Percentiles rank a stretch among this genome's conserved stretches.
phyloP scores from a whole-genome alignment of 495 filamentous ascomycete species.

The Margaritispora aquatica region DNA sequence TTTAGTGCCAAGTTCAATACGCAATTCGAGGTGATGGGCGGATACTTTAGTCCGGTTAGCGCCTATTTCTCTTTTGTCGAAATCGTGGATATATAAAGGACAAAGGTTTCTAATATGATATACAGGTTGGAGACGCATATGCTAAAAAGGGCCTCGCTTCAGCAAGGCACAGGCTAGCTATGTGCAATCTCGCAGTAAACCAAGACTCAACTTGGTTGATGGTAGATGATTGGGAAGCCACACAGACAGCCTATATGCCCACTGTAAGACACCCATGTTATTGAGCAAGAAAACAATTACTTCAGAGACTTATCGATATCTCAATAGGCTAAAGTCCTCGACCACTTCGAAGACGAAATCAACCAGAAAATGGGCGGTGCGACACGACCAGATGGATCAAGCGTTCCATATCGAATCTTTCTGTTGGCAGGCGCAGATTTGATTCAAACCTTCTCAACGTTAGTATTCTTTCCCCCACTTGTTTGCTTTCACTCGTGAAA shows the following conservation, averaged over 20 bases:
- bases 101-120: too few relatives aligned
- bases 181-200: slow-evolving; percentile 74
- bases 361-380: slow-evolving; percentile 73
- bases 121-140: slow-evolving; percentile 70
- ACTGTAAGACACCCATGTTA: neutral
- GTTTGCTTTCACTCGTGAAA: too few relatives aligned
- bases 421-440: slow-evolving; percentile 79
- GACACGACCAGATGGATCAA: slow-evolving; percentile 52
- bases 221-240: slow-evolving; percentile 63
- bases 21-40: slow-evolving; percentile 60
- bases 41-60: neutral
- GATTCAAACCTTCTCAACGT: slow-evolving; percentile 69
- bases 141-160: slow-evolving; percentile 82
- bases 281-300: too few relatives aligned
- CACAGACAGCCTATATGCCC: slow-evolving; percentile 59
- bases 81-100: too few relatives aligned
- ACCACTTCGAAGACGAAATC: slow-evolving; percentile 86
- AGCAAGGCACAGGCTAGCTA: slow-evolving; percentile 53
- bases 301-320: too few relatives aligned
- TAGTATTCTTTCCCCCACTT: slow-evolving; percentile 32
- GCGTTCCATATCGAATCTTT: slow-evolving; percentile 52
- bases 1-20: slow-evolving; percentile 62
- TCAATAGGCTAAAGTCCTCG: slow-evolving; percentile 80
- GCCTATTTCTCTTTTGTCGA: slow-evolving; percentile 77
- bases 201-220: slow-evolving; percentile 24